phyloP scores from a whole-genome alignment of 805 yeast genomes.

The Metschnikowia kunwiensis region DNA sequence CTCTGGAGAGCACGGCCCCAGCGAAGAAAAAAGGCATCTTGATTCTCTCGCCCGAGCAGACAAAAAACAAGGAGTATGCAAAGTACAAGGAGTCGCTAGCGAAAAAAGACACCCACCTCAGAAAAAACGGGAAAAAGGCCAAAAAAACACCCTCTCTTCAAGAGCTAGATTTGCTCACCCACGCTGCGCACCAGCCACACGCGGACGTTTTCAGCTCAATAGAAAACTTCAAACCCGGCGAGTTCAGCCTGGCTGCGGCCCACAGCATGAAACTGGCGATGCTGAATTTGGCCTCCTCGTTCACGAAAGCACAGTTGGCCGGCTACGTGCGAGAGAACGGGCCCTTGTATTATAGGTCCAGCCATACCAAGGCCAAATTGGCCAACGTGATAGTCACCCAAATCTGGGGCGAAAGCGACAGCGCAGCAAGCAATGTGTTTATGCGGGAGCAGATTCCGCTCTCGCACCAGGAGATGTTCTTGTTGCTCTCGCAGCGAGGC shows the following conservation, averaged over 20 bases:
- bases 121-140: neutral
- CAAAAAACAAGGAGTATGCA: conserved; percentile 14
- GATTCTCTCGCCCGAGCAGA: conserved; percentile 18
- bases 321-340: conserved; percentile 9
- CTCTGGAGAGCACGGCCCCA: neutral
- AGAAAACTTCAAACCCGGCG: conserved; percentile 7
- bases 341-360: conserved; percentile 1
- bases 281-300: conserved; percentile 10
- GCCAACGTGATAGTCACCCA: conserved; percentile 29
- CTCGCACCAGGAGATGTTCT: conserved; percentile 37
- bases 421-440: conserved; percentile 28
- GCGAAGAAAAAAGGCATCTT: conserved; percentile 12
- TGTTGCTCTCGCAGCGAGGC: conserved; percentile 40
- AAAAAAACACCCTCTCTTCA: neutral
- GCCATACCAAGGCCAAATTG: conserved; percentile 16
- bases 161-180: conserved; percentile 1
- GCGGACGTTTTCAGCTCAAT: neutral
- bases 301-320: conserved; percentile 16
- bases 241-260: neutral
- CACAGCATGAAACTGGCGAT: conserved; percentile 8
- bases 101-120: neutral
- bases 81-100: conserved; percentile 6
- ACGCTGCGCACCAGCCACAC: neutral
- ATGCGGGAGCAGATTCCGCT: conserved; percentile 33
- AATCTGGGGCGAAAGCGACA: conserved; percentile 31